Percentiles rank a stretch among this genome's conserved stretches.
Evolutionary conservation across 1,139 yeast species (phyloP).

Genomic region (Hanseniaspora gamundiae): DNA sequence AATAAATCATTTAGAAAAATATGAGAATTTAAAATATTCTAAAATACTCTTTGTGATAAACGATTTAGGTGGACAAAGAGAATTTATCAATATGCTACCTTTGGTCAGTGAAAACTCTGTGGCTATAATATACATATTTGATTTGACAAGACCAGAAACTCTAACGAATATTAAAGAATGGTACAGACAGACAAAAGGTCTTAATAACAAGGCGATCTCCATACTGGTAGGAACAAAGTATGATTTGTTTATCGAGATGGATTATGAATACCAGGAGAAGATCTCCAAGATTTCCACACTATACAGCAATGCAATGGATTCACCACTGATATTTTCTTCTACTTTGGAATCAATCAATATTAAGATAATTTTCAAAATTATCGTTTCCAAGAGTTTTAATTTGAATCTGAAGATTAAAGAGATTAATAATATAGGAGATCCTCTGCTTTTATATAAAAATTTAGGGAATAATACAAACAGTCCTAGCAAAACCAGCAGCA

Average conservation of each 20-base stretch:
- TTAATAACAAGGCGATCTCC: slow-evolving; percentile 86
- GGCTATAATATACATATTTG: slow-evolving; percentile 86
- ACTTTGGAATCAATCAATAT: slow-evolving; percentile 89
- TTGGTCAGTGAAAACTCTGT: slow-evolving; percentile 89
- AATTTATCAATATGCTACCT: slow-evolving; percentile 93
- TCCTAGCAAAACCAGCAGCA: too few relatives aligned
- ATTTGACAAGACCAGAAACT: slow-evolving; percentile 77
- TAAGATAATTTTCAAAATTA: slow-evolving; percentile 86
- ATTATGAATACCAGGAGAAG: slow-evolving; percentile 73
- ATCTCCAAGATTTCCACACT: slow-evolving; percentile 76
- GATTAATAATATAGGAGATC: slow-evolving; percentile 75
- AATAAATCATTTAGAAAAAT: slow-evolving; percentile 89
- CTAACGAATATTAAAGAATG: slow-evolving; percentile 83
- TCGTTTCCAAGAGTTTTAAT: slow-evolving; percentile 86
- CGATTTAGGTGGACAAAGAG: slow-evolving; percentile 96
- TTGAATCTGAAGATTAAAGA: slow-evolving; percentile 76
- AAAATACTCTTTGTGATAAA: slow-evolving; percentile 87
- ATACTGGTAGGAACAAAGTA: slow-evolving; percentile 89
- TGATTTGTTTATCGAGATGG: slow-evolving; percentile 72
- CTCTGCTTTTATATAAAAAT: slow-evolving; percentile 58
- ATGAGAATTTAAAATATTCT: slow-evolving; percentile 75
- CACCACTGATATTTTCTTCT: slow-evolving; percentile 83
- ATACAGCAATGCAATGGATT: slow-evolving; percentile 85
- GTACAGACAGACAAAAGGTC: slow-evolving; percentile 89
- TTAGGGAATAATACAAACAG: slow-evolving; percentile 14